Evolutionary conservation across 352 stramenopile genomes (phyloP).

Genomic region (Phytophthora aleatoria): DNA sequence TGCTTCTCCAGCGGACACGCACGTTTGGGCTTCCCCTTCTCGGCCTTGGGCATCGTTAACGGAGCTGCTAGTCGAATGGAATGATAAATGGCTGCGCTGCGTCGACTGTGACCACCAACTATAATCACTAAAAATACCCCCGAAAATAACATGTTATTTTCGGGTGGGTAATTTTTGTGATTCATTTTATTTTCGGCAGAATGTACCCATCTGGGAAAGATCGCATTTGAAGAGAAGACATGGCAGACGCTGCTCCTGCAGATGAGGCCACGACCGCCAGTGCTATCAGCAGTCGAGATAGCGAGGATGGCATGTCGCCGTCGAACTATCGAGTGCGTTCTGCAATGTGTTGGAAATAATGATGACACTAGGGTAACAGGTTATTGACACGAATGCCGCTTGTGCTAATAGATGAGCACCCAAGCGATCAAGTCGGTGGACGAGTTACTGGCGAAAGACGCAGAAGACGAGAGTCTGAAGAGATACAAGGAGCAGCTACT

Average conservation of each 20-base stretch:
- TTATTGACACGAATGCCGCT: slow-evolving; percentile 3
- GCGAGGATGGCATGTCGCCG: slow-evolving; percentile 34
- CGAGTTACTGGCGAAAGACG: slow-evolving; percentile 76
- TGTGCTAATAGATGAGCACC: slow-evolving; percentile 56
- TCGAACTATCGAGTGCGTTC: slow-evolving; percentile 50
- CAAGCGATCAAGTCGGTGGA: slow-evolving; percentile 66
- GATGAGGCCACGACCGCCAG: slow-evolving; percentile 29
- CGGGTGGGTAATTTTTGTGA: too few species aligned
- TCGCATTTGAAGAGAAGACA: slow-evolving; percentile 20
- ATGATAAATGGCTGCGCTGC: slow-evolving; percentile 38
- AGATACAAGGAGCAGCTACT: slow-evolving; percentile 89
- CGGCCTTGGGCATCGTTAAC: slow-evolving; percentile 67
- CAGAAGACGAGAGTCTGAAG: slow-evolving; percentile 81
- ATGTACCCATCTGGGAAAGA: slow-evolving; percentile 26
- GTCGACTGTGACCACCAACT: slow-evolving; percentile 34
- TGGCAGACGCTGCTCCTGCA: slow-evolving; percentile 4
- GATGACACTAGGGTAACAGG: background rate
- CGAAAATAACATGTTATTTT: background rate
- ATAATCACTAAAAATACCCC: background rate
- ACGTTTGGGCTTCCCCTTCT: slow-evolving; percentile 82
- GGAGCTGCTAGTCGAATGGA: slow-evolving; percentile 1
- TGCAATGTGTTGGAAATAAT: background rate
- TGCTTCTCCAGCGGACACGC: slow-evolving; percentile 88
- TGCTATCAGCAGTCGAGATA: slow-evolving; percentile 32
- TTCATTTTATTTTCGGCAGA: background rate